Base-by-base conservation (phyloP, 345 rosid species). In the Populus ilicifolia region DNA sequence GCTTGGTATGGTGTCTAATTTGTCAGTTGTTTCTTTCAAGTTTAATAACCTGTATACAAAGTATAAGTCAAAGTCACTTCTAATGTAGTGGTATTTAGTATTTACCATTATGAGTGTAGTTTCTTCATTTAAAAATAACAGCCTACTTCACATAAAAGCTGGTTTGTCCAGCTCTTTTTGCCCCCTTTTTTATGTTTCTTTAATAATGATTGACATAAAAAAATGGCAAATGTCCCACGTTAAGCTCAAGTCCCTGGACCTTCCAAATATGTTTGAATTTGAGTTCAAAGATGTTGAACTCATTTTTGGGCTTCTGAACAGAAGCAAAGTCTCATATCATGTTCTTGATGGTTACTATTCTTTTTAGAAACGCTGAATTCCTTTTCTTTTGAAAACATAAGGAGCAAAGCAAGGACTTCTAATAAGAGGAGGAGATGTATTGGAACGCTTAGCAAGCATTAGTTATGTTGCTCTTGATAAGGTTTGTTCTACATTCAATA, bases 351-450 rank as follows among this genome's bases (percentile, higher is more conserved):
- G 72, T 73, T 61, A 33, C 36, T 68, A 0, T 70, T 36, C 69
- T 39, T 69, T 18, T 44, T 71, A 5, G 69, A 41, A 52, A 69
- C 33, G 56, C 76, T 59, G 67, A 77, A 27, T 48, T 64, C 65
- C 67, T 33, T 39, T 68, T 75, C 79, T 35, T 79, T 74, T 79
- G 73, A 61, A 82, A 79, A 82, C 85, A 77, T 61, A 86, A 95
- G 99, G 99, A 81, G 99, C 98, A 79, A 92, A 85, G 85, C 92
- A 90, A 74, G 99, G 99, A 77, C 94, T 92, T 85, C 92, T 95
- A 76, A 89, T 95, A 82, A 89, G 99, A 87, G 99, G 99, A 81
- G 98, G 97, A 77, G 97, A 93, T 87, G 97, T 90, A 79, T 87
- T 93, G 73, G 98, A 95, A 87, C 97, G 94, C 66, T 84, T 95